A percentile compares a stretch with the other conserved stretches of the same genome.
Evolutionary conservation across 2,329 filamentous ascomycete species (phyloP).

Genomic region (Lachnellula willkommii): DNA sequence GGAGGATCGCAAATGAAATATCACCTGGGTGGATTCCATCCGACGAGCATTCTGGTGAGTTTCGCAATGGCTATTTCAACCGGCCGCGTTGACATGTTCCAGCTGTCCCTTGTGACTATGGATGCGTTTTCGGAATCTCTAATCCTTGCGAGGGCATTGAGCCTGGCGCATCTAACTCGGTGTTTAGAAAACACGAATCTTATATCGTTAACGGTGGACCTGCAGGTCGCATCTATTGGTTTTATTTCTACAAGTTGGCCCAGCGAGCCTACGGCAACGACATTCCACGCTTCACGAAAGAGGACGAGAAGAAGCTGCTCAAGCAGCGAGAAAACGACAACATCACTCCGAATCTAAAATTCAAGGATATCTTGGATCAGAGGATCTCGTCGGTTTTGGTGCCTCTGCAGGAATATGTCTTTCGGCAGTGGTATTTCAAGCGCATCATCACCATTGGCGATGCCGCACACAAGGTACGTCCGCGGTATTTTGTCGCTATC

Average conservation of each 20-base stretch:
- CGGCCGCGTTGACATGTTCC: slow-evolving; percentile 3
- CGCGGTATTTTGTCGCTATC: background rate
- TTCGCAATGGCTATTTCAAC: background rate
- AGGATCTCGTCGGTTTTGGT: slow-evolving; percentile 7
- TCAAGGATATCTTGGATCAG: slow-evolving; percentile 13
- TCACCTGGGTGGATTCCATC: slow-evolving; percentile 5
- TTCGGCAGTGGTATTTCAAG: slow-evolving; percentile 36
- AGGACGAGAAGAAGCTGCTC: slow-evolving; percentile 10
- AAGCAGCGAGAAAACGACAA: slow-evolving; percentile 6
- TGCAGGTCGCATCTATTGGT: slow-evolving; percentile 8
- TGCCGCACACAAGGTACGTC: slow-evolving; percentile 15
- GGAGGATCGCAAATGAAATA: slow-evolving; percentile 15
- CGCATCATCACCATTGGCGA: slow-evolving; percentile 32
- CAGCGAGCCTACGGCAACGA: slow-evolving; percentile 9
- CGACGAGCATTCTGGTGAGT: background rate
- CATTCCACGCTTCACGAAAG: slow-evolving; percentile 13
- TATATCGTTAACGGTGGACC: slow-evolving; percentile 3
- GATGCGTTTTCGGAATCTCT: background rate
- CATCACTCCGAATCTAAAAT: slow-evolving; percentile 8
- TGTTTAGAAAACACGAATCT: background rate
- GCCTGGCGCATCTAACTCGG: background rate
- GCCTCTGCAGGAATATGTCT: slow-evolving; percentile 22
- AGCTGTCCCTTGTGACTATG: background rate
- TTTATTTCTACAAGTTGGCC: slow-evolving; percentile 13
- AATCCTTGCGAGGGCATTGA: background rate